These are phyloP conservation scores for Fusarium humuli DNA, from an alignment of 2,329 filamentous ascomycete species.

Conservation along the genomic window DNA sequence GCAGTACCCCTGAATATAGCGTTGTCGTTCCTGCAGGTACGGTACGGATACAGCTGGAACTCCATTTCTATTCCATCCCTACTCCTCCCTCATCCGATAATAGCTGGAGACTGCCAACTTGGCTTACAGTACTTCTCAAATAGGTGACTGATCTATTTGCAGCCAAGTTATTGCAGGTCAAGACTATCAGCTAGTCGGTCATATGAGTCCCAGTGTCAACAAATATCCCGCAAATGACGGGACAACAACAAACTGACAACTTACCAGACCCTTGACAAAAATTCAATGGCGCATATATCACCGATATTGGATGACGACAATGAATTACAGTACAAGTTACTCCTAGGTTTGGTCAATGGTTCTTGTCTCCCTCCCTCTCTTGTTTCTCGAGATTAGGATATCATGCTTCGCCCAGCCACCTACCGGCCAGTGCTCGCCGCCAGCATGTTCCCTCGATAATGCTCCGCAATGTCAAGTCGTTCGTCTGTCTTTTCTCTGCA, in stretches of 20 bases:
- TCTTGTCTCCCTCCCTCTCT: constrained; percentile 5
- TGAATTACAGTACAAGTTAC: not conserved
- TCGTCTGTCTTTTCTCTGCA: not conserved
- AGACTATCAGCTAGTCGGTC: not conserved
- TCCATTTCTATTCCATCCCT: constrained; percentile 1
- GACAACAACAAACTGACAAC: not conserved
- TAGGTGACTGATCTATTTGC: constrained; percentile 9
- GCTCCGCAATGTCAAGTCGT: not conserved
- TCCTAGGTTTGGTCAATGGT: not conserved
- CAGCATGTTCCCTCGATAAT: constrained; percentile 23
- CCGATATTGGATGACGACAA: constrained; percentile 11
- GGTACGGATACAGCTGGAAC: constrained; percentile 14
- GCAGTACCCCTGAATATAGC: constrained; percentile 42
- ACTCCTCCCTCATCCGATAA: not conserved
- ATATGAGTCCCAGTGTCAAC: constrained; percentile 2
- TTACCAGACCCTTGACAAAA: not conserved
- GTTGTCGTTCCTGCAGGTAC: constrained; percentile 50
- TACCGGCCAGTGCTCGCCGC: constrained; percentile 33
- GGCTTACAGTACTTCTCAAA: not conserved
- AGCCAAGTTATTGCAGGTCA: not conserved
- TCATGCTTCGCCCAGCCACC: constrained; percentile 33
- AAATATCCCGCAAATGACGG: constrained; percentile 21
- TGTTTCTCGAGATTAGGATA: constrained; percentile 32
- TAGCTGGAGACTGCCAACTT: not conserved
- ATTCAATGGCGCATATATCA: constrained; percentile 7